Conservation (phyloP, 2,329 filamentous ascomycete genomes). For the Alternaria postmessia region DNA sequence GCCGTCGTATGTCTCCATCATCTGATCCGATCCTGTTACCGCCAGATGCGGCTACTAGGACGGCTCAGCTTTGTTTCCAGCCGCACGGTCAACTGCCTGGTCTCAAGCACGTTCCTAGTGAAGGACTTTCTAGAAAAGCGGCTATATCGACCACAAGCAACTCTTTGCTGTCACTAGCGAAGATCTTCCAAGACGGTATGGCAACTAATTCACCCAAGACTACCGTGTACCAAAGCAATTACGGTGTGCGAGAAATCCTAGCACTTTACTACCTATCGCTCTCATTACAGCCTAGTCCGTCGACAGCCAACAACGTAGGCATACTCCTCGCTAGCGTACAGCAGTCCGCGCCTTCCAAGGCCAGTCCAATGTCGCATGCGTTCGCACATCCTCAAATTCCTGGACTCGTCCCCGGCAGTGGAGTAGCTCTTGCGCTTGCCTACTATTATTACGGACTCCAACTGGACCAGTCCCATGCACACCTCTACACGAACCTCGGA, state of each 20-base stretch:
- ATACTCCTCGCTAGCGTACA: constrained; percentile 96
- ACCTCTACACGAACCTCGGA: constrained; percentile 95
- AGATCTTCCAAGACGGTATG: constrained; percentile 97
- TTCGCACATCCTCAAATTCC: constrained; percentile 64
- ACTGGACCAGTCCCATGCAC: constrained; percentile 87
- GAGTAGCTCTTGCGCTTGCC: constrained; percentile 83
- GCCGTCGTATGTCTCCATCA: constrained; percentile 42
- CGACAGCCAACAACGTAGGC: constrained; percentile 97
- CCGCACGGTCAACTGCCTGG: constrained; percentile 80
- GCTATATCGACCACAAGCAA: constrained; percentile 95
- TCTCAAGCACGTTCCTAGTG: constrained; percentile 70
- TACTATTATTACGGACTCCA: constrained; percentile 96
- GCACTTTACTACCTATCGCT: constrained; percentile 95
- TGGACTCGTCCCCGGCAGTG: constrained; percentile 84
- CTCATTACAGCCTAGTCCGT: constrained; percentile 93
- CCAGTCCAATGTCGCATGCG: constrained; percentile 51
- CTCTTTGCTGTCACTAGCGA: constrained; percentile 89
- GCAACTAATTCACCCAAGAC: constrained; percentile 71
- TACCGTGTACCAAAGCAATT: constrained; percentile 65
- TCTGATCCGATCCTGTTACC: constrained; percentile 77
- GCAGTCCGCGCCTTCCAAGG: constrained; percentile 63
- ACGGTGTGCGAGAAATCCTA: constrained; percentile 88
- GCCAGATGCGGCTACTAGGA: constrained; percentile 83
- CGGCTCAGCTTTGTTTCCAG: constrained; percentile 83
- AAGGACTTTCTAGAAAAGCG: constrained; percentile 76